phyloP scores from a whole-genome alignment of 2,329 filamentous ascomycete species.

The Paraconiothyrium brasiliense region DNA sequence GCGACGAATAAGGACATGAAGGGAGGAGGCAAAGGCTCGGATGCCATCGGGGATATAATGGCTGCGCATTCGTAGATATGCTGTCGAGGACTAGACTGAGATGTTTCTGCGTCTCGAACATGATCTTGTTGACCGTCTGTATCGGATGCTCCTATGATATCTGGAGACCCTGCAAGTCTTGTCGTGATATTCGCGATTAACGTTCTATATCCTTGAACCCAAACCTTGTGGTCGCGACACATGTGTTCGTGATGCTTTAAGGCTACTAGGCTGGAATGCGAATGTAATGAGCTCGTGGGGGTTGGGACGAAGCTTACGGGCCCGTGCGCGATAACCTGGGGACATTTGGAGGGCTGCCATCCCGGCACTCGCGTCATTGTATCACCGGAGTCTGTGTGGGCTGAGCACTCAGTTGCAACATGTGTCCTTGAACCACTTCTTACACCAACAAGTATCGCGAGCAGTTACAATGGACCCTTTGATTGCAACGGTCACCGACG shows the following conservation, averaged over 20 bases:
- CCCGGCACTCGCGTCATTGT: neutral
- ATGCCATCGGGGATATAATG: constrained; percentile 15
- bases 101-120: neutral
- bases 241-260: no score
- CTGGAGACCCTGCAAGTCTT: no score
- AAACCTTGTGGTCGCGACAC: no score
- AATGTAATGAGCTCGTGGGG: constrained; percentile 3
- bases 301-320: constrained; percentile 5
- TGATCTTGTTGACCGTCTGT: neutral
- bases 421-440: neutral
- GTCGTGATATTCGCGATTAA: no score
- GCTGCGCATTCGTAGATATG: constrained; percentile 1
- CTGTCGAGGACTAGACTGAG: neutral
- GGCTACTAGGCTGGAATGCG: neutral
- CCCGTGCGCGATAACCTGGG: constrained; percentile 3
- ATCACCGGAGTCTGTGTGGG: neutral
- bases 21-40: constrained; percentile 27
- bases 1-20: constrained; percentile 42
- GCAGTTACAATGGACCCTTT: constrained; percentile 6
- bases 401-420: neutral
- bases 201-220: no score
- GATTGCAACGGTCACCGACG: constrained; percentile 5
- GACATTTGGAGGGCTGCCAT: neutral
- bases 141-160: no score
- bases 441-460: neutral